Evolutionary conservation across 768 basidiomycete species (phyloP), one percentile per base, ranked within the genome.

Genomic region (Lentinula lateritia): DNA sequence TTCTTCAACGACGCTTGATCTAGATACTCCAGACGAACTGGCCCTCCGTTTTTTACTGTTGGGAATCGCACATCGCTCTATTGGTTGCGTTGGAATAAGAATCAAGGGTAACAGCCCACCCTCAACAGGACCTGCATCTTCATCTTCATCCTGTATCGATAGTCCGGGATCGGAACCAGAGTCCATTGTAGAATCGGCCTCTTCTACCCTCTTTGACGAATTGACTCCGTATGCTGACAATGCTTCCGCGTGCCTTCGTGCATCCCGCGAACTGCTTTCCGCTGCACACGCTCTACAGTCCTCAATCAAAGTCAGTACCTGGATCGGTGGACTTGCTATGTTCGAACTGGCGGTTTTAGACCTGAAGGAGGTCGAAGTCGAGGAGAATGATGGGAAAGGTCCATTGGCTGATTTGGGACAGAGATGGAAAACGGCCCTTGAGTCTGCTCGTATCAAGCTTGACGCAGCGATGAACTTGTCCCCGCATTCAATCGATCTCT

Each of bases 311-410:
- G 75, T 80, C 38, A 86, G 80, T 63, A 85, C 82, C 0, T 92
- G 90, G 90, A 81, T 90, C 5, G 78, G 76, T 0, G 84, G 87
- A 3, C 78, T 90, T 1, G 80, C 88, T 12, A 74, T 80, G 68
- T 90, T 90, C 61, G 90, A 92, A 71, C 72, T 86, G 12, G 86
- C 88, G 0, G 87, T 90, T 39, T 66, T 88, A n/a, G 86, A 88
- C 61, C 73, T 92, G 67, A 84, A 83, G 71, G 83, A 87, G 63
- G 75, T 76, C 6, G 80, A 82, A 54, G 71, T 69, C 0, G 68
- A 60, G 45, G 73, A 70, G 55, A 63, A 32, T 58, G 50, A 58
- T 28, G 28, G 28, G 10, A 62, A 23, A 2, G 64, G 60, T 7
- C 18, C 32, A 10, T 56, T 23, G 38, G 41, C n/a, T 23, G 55